Evolutionary conservation across 2,329 filamentous ascomycete genomes (phyloP), one percentile per base, ranked within the genome.

Genomic region (Fusarium sp.): DNA sequence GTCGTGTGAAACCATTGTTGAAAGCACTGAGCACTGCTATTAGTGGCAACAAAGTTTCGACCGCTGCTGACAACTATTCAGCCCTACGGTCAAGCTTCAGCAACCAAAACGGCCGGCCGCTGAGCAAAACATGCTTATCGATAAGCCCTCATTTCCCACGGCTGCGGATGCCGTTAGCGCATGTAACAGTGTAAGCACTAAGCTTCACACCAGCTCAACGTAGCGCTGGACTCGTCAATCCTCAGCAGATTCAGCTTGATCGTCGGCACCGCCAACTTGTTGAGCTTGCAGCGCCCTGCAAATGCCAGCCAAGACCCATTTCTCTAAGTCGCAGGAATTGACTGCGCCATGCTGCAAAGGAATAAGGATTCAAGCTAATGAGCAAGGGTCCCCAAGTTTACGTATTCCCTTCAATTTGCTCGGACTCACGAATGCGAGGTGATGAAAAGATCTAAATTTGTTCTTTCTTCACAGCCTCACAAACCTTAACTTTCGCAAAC

Each of bases 111-210:
- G 16, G 34, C 18, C n/a, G 9, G 20, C 40, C 23, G 23, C 23
- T 23, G 23, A 23, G 23, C 23, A 23, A 23, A 55, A 11, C 23
- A n/a, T 16, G 8, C n/a, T 51, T 57, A 57, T 57, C 53, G 53
- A 57, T 57, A 52, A 57, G 34, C 7, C 6, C 34, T 33, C n/a
- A 3, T 13, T 20, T 30, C n/a, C 16, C 30, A 57, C 28, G 15
- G 18, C 11, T 30, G 36, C 50, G 18, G 28, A 8, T 28, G 36
- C 47, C 41, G 40, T 51, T 51, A 51, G 33, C 6, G 47, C 34
- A 20, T 31, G 18, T 34, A 54, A 36, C 36, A 10, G 12, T 10
- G 42, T 65, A 57, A 65, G 62, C 62, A 46, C 62, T 65, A 65
- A 38, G 7, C 57, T 45, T 28, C 15, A 51, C 30, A 23, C 16